Percentiles rank a stretch among this genome's conserved stretches.
Conservation (phyloP, 495 filamentous ascomycete genomes). For the Umbilicaria muhlenbergii region DNA sequence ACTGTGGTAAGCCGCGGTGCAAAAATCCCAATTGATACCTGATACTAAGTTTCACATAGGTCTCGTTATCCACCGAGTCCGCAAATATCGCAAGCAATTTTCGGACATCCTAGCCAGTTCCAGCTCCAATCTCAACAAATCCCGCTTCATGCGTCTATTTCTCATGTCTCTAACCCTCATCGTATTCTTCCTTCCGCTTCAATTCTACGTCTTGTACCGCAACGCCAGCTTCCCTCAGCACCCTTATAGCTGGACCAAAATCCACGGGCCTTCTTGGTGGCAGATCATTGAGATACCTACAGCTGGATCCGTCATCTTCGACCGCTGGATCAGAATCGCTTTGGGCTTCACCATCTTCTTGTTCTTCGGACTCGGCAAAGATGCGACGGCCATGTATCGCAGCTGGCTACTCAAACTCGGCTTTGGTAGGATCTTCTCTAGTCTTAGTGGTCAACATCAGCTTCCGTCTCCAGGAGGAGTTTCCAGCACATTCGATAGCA, state of each 20-base stretch:
- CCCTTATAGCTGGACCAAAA: constrained; percentile 35
- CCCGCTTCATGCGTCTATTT: constrained; percentile 67
- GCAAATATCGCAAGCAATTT: constrained; percentile 48
- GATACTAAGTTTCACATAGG: constrained; percentile 20
- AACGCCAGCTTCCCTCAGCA: constrained; percentile 29
- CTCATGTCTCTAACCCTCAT: constrained; percentile 54
- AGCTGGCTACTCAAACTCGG: constrained; percentile 32
- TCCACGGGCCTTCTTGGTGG: constrained; percentile 42
- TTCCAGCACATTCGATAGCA: neutral
- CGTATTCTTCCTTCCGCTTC: constrained; percentile 46
- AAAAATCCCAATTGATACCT: neutral
- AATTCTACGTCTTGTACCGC: constrained; percentile 40
- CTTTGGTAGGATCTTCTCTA: constrained; percentile 32
- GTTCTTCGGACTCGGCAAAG: constrained; percentile 69
- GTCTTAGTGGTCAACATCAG: neutral
- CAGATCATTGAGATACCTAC: constrained; percentile 47
- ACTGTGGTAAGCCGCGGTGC: constrained; percentile 45
- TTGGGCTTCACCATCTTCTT: constrained; percentile 47
- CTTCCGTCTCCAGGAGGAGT: neutral
- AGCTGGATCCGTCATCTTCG: constrained; percentile 34
- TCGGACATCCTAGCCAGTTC: constrained; percentile 37
- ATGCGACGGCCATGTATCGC: constrained; percentile 61
- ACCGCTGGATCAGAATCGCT: constrained; percentile 52
- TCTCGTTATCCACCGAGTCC: constrained; percentile 50
- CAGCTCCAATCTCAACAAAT: constrained; percentile 42